Percentiles rank a stretch among this genome's conserved stretches.
Evolutionary conservation across 352 stramenopile genomes (phyloP).

Genomic region (Pythium monospermum): DNA sequence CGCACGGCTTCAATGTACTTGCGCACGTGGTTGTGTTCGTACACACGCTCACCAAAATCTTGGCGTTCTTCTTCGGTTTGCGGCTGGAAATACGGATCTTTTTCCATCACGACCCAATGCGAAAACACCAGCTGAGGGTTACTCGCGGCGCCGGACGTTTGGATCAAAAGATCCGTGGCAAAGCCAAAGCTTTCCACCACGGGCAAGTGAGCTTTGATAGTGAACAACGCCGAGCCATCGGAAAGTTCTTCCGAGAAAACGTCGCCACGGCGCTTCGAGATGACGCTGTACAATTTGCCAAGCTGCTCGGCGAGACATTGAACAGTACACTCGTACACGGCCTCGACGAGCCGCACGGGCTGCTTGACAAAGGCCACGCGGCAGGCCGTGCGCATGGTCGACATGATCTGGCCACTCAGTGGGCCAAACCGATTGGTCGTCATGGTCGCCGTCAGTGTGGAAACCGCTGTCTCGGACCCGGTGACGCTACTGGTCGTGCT

Average conservation of each 20-base stretch:
- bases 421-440: conserved; percentile 44
- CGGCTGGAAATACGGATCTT: conserved; percentile 96
- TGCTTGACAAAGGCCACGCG: conserved; percentile 77
- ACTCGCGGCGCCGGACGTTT: conserved; percentile 94
- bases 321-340: conserved; percentile 87
- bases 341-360: conserved; percentile 88
- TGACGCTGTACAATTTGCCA: conserved; percentile 92
- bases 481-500: too few relatives aligned
- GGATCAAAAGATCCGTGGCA: conserved; percentile 89
- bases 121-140: conserved; percentile 95
- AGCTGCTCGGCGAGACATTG: conserved; percentile 88
- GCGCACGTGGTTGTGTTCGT: conserved; percentile 92
- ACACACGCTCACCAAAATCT: conserved; percentile 91
- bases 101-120: conserved; percentile 92
- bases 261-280: conserved; percentile 91
- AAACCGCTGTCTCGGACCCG: conserved; percentile 1
- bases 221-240: conserved; percentile 93
- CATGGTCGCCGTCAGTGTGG: too few relatives aligned
- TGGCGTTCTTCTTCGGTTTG: conserved; percentile 94
- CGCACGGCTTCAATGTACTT: conserved; percentile 93
- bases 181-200: conserved; percentile 94
- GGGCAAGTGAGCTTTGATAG: conserved; percentile 90
- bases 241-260: conserved; percentile 85
- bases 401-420: conserved; percentile 79
- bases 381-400: conserved; percentile 66